A percentile compares a stretch with the other conserved stretches of the same genome.
These are phyloP conservation scores for Globisporangium abappressorium DNA, from an alignment of 352 stramenopile species.

Conservation along the genomic window DNA sequence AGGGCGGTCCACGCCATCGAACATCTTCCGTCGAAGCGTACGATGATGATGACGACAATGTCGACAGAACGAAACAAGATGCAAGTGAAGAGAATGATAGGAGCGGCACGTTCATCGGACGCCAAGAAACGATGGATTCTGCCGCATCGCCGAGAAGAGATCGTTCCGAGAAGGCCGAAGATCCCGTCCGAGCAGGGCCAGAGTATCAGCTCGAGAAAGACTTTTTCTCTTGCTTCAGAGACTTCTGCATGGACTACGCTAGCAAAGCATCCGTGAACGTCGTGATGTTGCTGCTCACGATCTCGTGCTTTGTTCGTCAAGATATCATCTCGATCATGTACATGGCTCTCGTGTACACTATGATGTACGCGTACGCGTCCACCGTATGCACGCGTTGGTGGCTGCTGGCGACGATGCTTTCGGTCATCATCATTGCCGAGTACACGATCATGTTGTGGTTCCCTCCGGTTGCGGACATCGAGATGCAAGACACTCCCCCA, in stretches of 20 bases:
- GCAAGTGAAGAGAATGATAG: conserved; percentile 21
- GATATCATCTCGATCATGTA: conserved; percentile 76
- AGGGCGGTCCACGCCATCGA: conserved; percentile 33
- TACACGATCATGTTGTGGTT: conserved; percentile 76
- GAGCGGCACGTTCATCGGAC: conserved; percentile 7
- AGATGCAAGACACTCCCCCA: conserved; percentile 55
- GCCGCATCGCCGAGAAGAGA: neutral
- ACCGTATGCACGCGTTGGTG: conserved; percentile 59
- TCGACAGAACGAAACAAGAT: conserved; percentile 37
- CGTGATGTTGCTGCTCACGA: conserved; percentile 68
- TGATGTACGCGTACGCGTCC: conserved; percentile 68
- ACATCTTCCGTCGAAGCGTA: conserved; percentile 55
- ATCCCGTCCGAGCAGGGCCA: neutral
- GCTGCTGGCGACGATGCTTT: conserved; percentile 51
- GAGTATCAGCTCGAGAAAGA: conserved; percentile 29
- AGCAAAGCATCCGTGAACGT: conserved; percentile 76
- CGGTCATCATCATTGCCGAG: conserved; percentile 62
- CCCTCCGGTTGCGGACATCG: conserved; percentile 47
- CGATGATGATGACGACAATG: conserved; percentile 49
- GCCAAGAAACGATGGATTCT: neutral
- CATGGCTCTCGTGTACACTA: conserved; percentile 74
- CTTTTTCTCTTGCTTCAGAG: conserved; percentile 64
- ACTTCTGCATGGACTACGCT: conserved; percentile 69
- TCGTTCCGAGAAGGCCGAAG: neutral
- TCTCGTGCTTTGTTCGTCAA: conserved; percentile 79